These are phyloP conservation scores for Arthroderma sp. DNA, from an alignment of 2,329 filamentous ascomycete species.

Conservation along the genomic window DNA sequence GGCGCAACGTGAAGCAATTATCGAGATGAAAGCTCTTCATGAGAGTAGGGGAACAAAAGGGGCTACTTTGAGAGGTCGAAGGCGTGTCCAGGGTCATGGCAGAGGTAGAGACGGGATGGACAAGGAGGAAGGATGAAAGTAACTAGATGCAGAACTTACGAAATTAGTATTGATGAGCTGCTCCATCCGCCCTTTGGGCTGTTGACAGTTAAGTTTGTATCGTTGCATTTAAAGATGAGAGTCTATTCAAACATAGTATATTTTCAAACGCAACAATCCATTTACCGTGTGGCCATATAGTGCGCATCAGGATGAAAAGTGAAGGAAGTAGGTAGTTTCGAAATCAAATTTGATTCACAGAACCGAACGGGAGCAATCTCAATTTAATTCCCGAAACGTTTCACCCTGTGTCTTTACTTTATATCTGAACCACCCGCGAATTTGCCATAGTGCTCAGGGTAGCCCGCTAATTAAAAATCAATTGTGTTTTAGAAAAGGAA, in stretches of 20 bases:
- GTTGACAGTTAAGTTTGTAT: background rate
- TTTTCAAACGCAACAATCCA: background rate
- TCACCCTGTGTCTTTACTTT: too few relatives aligned
- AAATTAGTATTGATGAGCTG: background rate
- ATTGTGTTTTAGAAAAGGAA: too few relatives aligned
- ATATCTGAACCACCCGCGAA: too few relatives aligned
- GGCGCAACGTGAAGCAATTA: slow-evolving; percentile 63
- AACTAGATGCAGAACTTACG: too few relatives aligned
- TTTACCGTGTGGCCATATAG: background rate
- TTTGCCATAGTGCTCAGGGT: too few relatives aligned
- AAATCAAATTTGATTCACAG: background rate
- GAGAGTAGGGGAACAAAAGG: slow-evolving; percentile 47
- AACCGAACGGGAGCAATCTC: slow-evolving; percentile 1
- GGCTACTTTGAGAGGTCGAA: slow-evolving; percentile 37
- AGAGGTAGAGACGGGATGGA: slow-evolving; percentile 56
- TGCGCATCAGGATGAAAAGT: background rate
- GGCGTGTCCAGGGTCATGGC: slow-evolving; percentile 37
- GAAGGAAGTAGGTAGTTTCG: background rate
- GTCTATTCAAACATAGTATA: background rate
- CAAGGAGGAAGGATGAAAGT: slow-evolving; percentile 51
- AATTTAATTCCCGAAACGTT: background rate
- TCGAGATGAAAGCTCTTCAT: slow-evolving; percentile 67
- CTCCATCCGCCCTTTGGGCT: background rate
- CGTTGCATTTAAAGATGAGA: background rate
- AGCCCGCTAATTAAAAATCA: too few relatives aligned